phyloP scores from a whole-genome alignment of 2,329 filamentous ascomycete species.

The Didymella pinodella region DNA sequence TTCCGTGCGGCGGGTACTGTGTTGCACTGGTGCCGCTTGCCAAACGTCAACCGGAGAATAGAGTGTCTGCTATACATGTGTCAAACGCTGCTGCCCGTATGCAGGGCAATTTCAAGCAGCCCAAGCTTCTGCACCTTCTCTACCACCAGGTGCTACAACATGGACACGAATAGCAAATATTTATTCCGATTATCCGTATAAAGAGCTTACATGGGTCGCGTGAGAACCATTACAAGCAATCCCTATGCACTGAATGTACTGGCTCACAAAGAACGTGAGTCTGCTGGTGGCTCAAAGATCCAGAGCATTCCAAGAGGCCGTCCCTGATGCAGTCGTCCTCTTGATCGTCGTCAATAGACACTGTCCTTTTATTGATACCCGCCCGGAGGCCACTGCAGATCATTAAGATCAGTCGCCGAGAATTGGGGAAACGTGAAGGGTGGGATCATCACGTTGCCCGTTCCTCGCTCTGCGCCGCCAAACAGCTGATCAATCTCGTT shows the following conservation, averaged over 20 bases:
- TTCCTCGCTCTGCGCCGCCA: conserved; percentile 41
- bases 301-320: background rate
- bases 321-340: background rate
- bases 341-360: background rate
- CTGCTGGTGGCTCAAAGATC: background rate
- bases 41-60: conserved; percentile 2
- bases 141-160: background rate
- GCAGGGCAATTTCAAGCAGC: conserved; percentile 1
- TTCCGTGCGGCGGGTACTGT: background rate
- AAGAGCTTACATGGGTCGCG: background rate
- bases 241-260: background rate
- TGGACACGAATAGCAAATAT: background rate
- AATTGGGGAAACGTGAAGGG: conserved; percentile 48
- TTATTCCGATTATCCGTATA: background rate
- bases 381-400: conserved; percentile 35
- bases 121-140: background rate
- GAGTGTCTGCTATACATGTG: background rate
- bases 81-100: background rate
- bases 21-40: conserved; percentile 4
- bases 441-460: conserved; percentile 44
- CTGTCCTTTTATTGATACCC: background rate
- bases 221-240: background rate
- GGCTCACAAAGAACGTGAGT: background rate
- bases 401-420: conserved; percentile 21
- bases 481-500: conserved; percentile 59